phyloP scores from a whole-genome alignment of 805 yeast species.

The Suhomyces emberorum region DNA sequence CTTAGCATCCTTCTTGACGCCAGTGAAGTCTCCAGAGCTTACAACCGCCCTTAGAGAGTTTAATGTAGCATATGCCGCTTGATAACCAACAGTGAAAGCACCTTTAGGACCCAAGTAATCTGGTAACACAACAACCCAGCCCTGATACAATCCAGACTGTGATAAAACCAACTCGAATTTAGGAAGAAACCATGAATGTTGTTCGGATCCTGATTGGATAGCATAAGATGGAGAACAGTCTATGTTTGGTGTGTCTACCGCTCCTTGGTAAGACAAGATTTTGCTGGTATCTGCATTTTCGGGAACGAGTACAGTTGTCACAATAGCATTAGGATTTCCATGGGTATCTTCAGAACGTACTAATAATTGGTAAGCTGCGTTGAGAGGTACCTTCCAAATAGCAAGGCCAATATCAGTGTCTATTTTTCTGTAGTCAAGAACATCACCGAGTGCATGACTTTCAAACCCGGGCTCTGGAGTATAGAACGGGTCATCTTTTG shows the following conservation, averaged over 20 bases:
- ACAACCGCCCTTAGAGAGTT: slow-evolving; percentile 30
- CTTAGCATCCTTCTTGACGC: slow-evolving; percentile 17
- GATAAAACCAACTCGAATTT: slow-evolving; percentile 15
- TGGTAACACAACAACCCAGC: slow-evolving; percentile 31
- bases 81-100: slow-evolving; percentile 29
- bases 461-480: slow-evolving; percentile 14
- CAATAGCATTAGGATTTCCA: background rate
- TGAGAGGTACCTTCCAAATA: slow-evolving; percentile 7
- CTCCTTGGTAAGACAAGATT: background rate
- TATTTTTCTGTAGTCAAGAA: slow-evolving; percentile 11
- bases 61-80: slow-evolving; percentile 28
- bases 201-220: slow-evolving; percentile 12
- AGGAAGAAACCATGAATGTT: slow-evolving; percentile 8
- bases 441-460: slow-evolving; percentile 9
- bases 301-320: background rate
- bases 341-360: slow-evolving; percentile 17
- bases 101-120: slow-evolving; percentile 35
- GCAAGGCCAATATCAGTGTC: slow-evolving; percentile 10
- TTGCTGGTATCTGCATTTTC: background rate
- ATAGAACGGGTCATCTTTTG: slow-evolving; percentile 14
- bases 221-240: slow-evolving; percentile 29
- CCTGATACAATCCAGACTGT: slow-evolving; percentile 17
- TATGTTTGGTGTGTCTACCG: slow-evolving; percentile 1
- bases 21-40: slow-evolving; percentile 13
- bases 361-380: slow-evolving; percentile 13